Evolutionary conservation across 2,329 filamentous ascomycete genomes (phyloP).

Genomic region (Diplodia intermedia): DNA sequence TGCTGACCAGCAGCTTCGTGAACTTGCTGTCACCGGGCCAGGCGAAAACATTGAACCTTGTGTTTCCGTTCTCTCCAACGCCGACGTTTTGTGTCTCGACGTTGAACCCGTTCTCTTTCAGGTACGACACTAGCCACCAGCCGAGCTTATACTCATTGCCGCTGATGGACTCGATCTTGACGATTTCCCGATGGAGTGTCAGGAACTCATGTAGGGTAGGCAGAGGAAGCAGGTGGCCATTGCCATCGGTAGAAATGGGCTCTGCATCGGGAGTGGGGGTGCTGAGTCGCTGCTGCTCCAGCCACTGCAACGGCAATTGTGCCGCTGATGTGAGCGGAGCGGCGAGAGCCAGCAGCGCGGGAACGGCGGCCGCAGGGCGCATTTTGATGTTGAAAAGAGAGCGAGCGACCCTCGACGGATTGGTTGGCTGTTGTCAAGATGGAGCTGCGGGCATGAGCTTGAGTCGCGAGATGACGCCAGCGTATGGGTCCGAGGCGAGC

Average conservation of each 20-base stretch:
- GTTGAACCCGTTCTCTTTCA: conserved; percentile 66
- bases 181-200: conserved; percentile 75
- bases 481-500: conserved; percentile 13
- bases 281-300: conserved; percentile 9
- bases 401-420: background rate
- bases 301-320: conserved; percentile 3
- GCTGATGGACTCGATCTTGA: conserved; percentile 74
- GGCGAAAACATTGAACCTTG: conserved; percentile 79
- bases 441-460: conserved; percentile 11
- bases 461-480: conserved; percentile 27
- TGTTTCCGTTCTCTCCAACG: conserved; percentile 27
- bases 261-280: conserved; percentile 20
- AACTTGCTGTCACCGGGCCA: conserved; percentile 60
- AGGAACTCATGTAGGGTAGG: conserved; percentile 61
- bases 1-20: conserved; percentile 71
- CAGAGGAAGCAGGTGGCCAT: conserved; percentile 24
- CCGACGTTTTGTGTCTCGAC: conserved; percentile 64
- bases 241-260: background rate
- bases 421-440: conserved; percentile 4
- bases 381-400: conserved; percentile 11
- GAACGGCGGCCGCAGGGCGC: background rate
- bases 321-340: conserved; percentile 11
- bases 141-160: conserved; percentile 73
- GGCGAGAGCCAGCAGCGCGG: conserved; percentile 2
- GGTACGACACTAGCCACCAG: conserved; percentile 70